A percentile compares a stretch with the other conserved stretches of the same genome.
Evolutionary conservation across 495 filamentous ascomycete genomes (phyloP).

Genomic region (Daldinia loculata): DNA sequence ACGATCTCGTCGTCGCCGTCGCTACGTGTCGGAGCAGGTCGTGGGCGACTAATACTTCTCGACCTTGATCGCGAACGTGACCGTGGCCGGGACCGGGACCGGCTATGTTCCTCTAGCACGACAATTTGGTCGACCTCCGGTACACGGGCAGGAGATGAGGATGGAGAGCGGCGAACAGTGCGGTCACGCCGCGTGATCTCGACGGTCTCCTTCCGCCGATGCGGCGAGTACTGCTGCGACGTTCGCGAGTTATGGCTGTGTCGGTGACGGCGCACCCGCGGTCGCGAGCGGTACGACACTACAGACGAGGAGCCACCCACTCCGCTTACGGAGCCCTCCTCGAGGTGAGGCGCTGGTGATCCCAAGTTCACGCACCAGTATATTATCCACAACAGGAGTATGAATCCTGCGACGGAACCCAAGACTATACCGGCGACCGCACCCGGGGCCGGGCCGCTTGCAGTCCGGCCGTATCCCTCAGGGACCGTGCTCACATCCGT

Average conservation of each 20-base stretch:
- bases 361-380: constrained; percentile 71
- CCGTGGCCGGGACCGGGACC: background rate
- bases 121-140: constrained; percentile 47
- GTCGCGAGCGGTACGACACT: constrained; percentile 47
- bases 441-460: constrained; percentile 69
- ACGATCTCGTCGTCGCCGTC: constrained; percentile 54
- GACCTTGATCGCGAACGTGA: background rate
- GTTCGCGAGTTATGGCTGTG: constrained; percentile 8
- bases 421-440: constrained; percentile 85
- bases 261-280: constrained; percentile 37
- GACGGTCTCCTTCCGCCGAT: constrained; percentile 44
- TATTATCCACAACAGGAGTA: constrained; percentile 78
- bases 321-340: constrained; percentile 46
- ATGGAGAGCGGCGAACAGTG: constrained; percentile 36
- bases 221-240: constrained; percentile 12
- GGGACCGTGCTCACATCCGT: constrained; percentile 62
- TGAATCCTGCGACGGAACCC: constrained; percentile 82
- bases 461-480: constrained; percentile 69
- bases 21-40: constrained; percentile 7
- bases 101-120: constrained; percentile 47
- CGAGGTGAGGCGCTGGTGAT: constrained; percentile 32
- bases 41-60: constrained; percentile 35
- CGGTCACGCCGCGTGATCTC: constrained; percentile 49
- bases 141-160: constrained; percentile 26
- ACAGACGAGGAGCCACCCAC: constrained; percentile 28